These are phyloP conservation scores for Sporobolomyces phaffii DNA, from an alignment of 768 basidiomycete genomes.

Conservation along the genomic window DNA sequence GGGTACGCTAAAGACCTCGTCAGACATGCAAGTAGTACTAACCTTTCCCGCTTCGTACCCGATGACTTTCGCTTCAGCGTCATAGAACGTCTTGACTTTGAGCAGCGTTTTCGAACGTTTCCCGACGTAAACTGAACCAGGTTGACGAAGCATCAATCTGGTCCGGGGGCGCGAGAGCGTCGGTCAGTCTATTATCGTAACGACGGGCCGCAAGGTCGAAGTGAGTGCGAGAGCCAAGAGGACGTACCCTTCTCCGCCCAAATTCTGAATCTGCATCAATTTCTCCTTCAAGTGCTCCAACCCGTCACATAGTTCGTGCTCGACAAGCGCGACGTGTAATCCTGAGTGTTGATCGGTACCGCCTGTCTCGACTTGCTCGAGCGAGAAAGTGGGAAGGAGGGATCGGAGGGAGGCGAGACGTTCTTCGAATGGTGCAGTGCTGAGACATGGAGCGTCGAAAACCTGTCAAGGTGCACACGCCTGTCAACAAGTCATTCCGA, in stretches of 20 bases:
- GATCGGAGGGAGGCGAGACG: slow-evolving; percentile 17
- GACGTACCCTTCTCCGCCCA: slow-evolving; percentile 36
- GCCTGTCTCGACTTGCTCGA: neutral
- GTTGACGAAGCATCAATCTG: slow-evolving; percentile 38
- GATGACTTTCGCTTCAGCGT: slow-evolving; percentile 41
- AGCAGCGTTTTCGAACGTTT: slow-evolving; percentile 35
- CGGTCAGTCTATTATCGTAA: too few relatives aligned
- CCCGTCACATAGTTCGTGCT: slow-evolving; percentile 34
- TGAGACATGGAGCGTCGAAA: slow-evolving; percentile 37
- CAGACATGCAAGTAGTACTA: neutral
- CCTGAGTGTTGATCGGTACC: neutral
- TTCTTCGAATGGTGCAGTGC: slow-evolving; percentile 23
- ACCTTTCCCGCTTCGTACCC: slow-evolving; percentile 39
- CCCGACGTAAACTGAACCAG: slow-evolving; percentile 22
- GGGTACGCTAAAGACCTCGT: too few relatives aligned
- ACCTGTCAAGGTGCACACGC: slow-evolving; percentile 1
- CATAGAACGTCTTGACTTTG: slow-evolving; percentile 42
- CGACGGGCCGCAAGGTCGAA: too few relatives aligned
- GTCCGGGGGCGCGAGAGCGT: neutral
- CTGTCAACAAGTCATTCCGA: neutral
- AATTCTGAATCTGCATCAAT: slow-evolving; percentile 11
- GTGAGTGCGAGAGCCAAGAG: neutral
- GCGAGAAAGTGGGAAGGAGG: slow-evolving; percentile 14
- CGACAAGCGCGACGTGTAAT: slow-evolving; percentile 5
- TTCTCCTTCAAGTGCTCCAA: slow-evolving; percentile 16